phyloP scores from a whole-genome alignment of 2,329 filamentous ascomycete genomes.

The Triangularia setosa region DNA sequence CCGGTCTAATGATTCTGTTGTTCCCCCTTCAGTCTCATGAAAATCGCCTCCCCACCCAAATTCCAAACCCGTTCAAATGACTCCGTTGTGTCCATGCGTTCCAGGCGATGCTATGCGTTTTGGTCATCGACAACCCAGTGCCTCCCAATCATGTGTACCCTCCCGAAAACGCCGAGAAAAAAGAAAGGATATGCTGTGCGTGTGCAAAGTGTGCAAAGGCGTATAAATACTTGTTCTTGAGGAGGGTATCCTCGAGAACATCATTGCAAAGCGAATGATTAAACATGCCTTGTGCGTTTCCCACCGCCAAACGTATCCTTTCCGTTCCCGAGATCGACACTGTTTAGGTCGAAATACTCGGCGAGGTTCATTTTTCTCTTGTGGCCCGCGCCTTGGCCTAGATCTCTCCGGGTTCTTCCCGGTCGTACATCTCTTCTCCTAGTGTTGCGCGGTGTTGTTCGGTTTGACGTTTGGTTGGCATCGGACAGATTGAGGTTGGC shows the following conservation, averaged over 20 bases:
- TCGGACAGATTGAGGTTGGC: conserved; percentile 60
- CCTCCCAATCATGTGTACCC: conserved; percentile 7
- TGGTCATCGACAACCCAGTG: conserved; percentile 10
- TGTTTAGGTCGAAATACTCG: conserved; percentile 71
- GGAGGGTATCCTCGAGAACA: too few relatives aligned
- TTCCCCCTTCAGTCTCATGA: not conserved
- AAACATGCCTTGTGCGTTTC: conserved; percentile 51
- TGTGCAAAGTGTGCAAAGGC: not conserved
- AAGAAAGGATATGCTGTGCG: not conserved
- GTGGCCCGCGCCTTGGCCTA: conserved; percentile 63
- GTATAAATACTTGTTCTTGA: not conserved
- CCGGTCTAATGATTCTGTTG: conserved; percentile 10
- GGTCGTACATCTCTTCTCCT: conserved; percentile 22
- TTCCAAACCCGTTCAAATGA: not conserved
- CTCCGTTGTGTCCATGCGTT: conserved; percentile 1
- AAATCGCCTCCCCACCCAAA: not conserved
- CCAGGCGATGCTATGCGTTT: conserved; percentile 10
- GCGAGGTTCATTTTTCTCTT: conserved; percentile 71
- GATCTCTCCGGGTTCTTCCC: conserved; percentile 25
- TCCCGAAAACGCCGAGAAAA: conserved; percentile 1
- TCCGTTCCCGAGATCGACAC: conserved; percentile 49
- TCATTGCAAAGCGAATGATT: conserved; percentile 15
- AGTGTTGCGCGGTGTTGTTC: conserved; percentile 28
- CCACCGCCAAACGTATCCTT: conserved; percentile 55
- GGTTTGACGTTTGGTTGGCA: conserved; percentile 34